A percentile compares a stretch with the other conserved stretches of the same genome.
These are phyloP conservation scores for Phialophora expanda DNA, from an alignment of 2,329 filamentous ascomycete genomes.

Conservation along the genomic window DNA sequence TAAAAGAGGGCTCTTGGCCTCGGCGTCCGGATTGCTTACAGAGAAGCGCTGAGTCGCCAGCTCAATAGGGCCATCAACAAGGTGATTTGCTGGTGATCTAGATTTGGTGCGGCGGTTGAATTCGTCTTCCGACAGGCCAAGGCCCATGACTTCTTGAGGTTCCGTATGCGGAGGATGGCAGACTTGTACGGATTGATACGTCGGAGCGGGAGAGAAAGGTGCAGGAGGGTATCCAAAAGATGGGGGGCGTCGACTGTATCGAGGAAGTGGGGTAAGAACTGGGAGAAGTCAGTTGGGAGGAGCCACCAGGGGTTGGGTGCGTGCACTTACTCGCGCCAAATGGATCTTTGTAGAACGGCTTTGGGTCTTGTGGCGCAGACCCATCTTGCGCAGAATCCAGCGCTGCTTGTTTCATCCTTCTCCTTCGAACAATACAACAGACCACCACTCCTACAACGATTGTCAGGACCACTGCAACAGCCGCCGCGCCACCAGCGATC, in stretches of 20 bases:
- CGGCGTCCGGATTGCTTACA: constrained; percentile 4
- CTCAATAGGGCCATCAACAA: constrained; percentile 25
- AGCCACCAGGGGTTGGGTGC: neutral
- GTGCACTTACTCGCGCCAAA: constrained; percentile 4
- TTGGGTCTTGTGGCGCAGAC: constrained; percentile 12
- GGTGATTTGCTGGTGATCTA: constrained; percentile 12
- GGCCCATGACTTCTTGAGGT: constrained; percentile 33
- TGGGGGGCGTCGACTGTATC: constrained; percentile 13
- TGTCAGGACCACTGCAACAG: constrained; percentile 17
- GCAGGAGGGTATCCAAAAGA: constrained; percentile 8
- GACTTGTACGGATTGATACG: constrained; percentile 19
- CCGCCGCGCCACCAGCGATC: constrained; percentile 25
- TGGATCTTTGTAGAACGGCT: constrained; percentile 18
- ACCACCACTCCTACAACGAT: constrained; percentile 16
- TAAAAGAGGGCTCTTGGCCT: constrained; percentile 21
- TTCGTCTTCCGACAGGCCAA: constrained; percentile 26
- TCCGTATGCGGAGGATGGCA: constrained; percentile 20
- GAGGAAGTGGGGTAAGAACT: constrained; percentile 23
- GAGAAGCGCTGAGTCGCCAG: constrained; percentile 29
- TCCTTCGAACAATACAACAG: constrained; percentile 20
- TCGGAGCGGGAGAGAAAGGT: constrained; percentile 22
- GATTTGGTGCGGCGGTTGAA: constrained; percentile 29
- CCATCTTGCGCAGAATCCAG: neutral
- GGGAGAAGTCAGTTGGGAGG: neutral
- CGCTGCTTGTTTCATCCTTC: constrained; percentile 11